Evolutionary conservation across 352 stramenopile genomes (phyloP).

Genomic region (Phytophthora sp.): DNA sequence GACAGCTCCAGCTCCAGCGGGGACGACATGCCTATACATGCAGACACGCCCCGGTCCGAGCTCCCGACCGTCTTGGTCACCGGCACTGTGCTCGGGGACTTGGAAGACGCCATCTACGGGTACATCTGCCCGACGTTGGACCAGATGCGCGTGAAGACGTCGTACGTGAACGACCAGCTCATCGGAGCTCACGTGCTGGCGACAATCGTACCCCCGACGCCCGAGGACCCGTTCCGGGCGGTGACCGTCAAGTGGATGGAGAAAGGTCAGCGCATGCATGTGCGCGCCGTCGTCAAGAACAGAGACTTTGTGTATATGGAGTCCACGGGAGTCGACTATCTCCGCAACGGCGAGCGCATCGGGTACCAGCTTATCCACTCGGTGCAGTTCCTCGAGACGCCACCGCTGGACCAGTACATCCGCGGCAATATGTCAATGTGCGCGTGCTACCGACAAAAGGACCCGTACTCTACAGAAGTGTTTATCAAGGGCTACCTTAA

Average conservation of each 20-base stretch:
- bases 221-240: slow-evolving; percentile 40
- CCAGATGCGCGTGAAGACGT: slow-evolving; percentile 46
- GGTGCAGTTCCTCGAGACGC: slow-evolving; percentile 50
- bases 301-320: slow-evolving; percentile 64
- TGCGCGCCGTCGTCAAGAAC: slow-evolving; percentile 50
- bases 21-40: slow-evolving; percentile 28
- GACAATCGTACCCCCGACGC: slow-evolving; percentile 40
- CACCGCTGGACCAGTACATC: slow-evolving; percentile 33
- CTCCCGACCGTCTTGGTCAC: slow-evolving; percentile 34
- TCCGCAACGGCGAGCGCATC: slow-evolving; percentile 53
- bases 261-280: slow-evolving; percentile 36
- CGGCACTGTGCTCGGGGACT: slow-evolving; percentile 44
- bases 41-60: slow-evolving; percentile 29
- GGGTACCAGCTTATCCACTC: slow-evolving; percentile 64
- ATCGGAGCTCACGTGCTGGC: slow-evolving; percentile 49
- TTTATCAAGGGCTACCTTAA: slow-evolving; percentile 53
- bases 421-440: slow-evolving; percentile 60
- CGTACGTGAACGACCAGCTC: slow-evolving; percentile 51
- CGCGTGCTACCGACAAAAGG: slow-evolving; percentile 52
- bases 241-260: slow-evolving; percentile 62
- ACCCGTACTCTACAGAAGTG: slow-evolving; percentile 46
- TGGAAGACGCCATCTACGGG: slow-evolving; percentile 58
- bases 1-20: slow-evolving; percentile 29
- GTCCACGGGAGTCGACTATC: slow-evolving; percentile 43
- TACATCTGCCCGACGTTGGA: slow-evolving; percentile 40